These are phyloP conservation scores for Colletotrichum ledebouriae DNA, from an alignment of 2,329 filamentous ascomycete species.

Conservation along the genomic window DNA sequence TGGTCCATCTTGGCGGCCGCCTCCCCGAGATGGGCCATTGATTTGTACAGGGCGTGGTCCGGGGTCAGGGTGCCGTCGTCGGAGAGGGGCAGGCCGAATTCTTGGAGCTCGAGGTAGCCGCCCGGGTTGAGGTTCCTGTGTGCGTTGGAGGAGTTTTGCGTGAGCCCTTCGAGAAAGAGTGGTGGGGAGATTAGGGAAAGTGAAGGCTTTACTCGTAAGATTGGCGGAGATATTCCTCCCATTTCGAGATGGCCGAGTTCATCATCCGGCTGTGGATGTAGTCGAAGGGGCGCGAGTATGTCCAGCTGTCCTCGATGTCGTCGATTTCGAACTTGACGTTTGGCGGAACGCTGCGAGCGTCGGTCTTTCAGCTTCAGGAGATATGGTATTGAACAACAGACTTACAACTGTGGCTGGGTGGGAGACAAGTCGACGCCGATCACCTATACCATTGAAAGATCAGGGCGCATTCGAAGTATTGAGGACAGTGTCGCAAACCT, in stretches of 20 bases:
- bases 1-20: constrained; percentile 35
- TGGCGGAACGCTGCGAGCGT: constrained; percentile 52
- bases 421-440: constrained; percentile 57
- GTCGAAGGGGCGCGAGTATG: constrained; percentile 61
- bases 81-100: constrained; percentile 37
- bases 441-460: constrained; percentile 40
- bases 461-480: neutral
- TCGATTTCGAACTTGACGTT: constrained; percentile 58
- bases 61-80: constrained; percentile 37
- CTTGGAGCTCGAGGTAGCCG: constrained; percentile 40
- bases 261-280: constrained; percentile 71
- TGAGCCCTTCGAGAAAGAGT: constrained; percentile 53
- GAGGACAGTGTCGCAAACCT: constrained; percentile 40
- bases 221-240: constrained; percentile 64
- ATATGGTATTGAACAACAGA: neutral
- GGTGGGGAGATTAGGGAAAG: constrained; percentile 45
- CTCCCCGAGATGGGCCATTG: constrained; percentile 47
- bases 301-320: constrained; percentile 50
- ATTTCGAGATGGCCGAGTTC: constrained; percentile 67
- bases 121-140: constrained; percentile 33
- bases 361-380: neutral
- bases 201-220: constrained; percentile 54
- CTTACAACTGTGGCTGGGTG: constrained; percentile 55
- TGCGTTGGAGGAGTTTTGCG: constrained; percentile 45
- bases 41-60: constrained; percentile 41